Base-by-base conservation (phyloP, 2,329 filamentous ascomycete genomes). In the Alternaria triticina region DNA sequence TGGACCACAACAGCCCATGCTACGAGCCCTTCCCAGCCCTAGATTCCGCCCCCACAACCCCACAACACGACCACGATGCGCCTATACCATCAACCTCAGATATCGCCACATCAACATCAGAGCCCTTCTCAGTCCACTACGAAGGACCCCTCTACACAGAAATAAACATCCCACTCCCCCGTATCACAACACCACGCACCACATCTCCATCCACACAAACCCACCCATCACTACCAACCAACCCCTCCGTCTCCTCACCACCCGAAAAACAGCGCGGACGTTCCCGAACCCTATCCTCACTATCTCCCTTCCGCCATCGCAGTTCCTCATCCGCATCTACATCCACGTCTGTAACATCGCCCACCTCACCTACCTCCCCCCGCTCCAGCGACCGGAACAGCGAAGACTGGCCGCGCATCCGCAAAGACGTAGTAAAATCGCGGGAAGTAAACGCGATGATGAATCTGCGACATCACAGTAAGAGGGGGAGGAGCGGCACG, bases 91-190 rank as follows among this genome's bases (percentile, higher is more conserved):
- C 40, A 15, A 36, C 36, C 27, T 13, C 25, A 7, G 23, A 17
- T 15, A n/a, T 30, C n/a, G 8, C 27, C 23, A 27, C 46, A 17
- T 25, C 43, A 11, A 20, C 36, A 30, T 20, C 27, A 11, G 30
- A 23, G 9, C 36, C 50, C 23, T 45, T 28, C 23, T 49, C n/a
- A 13, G 4, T 57, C 2, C 43, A 58, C n/a, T 67, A 71, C 44
- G 66, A 72, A 43, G 65, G 71, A 5, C 74, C 76, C 5, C 71
- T 77, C 0, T 78, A 77, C 61, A 78, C 74, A 0, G 76, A 78
- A 59, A 78, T 78, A 46, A 73, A 74, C 57, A 77, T 78, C 25
- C 75, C 75, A 5, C 65, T 78, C 0, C 76, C 76, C 11, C 59
- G 54, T 3, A 20, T 77, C 13, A 67, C 69, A 22, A 49, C 70